These are phyloP conservation scores for Carex parvula DNA, from an alignment of 176 grass and related monocot genomes.

Conservation along the genomic window DNA sequence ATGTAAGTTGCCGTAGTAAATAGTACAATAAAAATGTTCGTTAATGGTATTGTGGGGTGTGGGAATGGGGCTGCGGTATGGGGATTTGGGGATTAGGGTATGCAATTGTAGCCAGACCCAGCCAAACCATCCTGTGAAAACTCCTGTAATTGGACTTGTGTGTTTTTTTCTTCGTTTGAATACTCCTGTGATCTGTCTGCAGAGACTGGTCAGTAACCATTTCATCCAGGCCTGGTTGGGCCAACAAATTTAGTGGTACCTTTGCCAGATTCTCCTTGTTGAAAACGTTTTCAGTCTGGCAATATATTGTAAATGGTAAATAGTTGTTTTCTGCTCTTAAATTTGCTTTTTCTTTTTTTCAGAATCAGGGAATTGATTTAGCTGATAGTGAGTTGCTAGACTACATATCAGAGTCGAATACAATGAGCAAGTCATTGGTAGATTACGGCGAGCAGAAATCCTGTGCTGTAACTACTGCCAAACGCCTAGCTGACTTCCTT, in stretches of 20 bases:
- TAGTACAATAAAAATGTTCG: neutral
- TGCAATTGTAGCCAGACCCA: neutral
- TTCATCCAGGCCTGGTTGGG: neutral
- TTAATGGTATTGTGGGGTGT: neutral
- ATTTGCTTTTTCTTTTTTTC: slow-evolving; percentile 32
- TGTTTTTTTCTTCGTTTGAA: neutral
- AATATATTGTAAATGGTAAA: neutral
- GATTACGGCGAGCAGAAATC: slow-evolving; percentile 96
- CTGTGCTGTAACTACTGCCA: slow-evolving; percentile 93
- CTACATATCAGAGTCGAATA: slow-evolving; percentile 95
- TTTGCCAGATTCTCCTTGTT: neutral
- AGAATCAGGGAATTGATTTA: slow-evolving; percentile 98
- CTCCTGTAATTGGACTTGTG: neutral
- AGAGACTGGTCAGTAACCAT: neutral
- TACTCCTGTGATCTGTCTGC: neutral
- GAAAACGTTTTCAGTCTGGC: neutral
- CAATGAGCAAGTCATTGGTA: slow-evolving; percentile 96
- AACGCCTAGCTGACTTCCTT: slow-evolving; percentile 83
- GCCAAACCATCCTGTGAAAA: neutral
- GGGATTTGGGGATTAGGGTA: neutral
- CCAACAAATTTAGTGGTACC: neutral
- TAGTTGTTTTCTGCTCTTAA: slow-evolving; percentile 28
- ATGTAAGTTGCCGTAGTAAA: slow-evolving; percentile 47
- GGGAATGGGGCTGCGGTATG: neutral
- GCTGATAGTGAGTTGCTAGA: slow-evolving; percentile 88